These are phyloP conservation scores for Allium fistulosum DNA, from an alignment of 106 monocot genomes.

Conservation along the genomic window DNA sequence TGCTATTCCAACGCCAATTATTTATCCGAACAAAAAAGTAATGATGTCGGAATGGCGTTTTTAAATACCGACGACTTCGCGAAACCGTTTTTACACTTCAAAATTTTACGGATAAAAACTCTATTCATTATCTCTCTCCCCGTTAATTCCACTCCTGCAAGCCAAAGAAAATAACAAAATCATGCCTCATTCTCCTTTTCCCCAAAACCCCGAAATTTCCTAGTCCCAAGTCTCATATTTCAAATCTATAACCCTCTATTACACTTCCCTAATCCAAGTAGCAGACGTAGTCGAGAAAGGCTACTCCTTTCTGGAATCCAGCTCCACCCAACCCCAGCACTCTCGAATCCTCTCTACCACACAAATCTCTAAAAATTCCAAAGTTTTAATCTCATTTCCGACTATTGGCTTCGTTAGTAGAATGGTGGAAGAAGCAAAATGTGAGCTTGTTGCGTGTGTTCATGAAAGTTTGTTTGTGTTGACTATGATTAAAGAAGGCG, in stretches of 20 bases:
- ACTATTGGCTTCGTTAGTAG: slow-evolving; percentile 10
- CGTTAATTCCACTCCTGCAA: too few relatives aligned
- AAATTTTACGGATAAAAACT: too few relatives aligned
- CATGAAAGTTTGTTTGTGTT: slow-evolving; percentile 16
- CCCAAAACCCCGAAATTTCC: background rate
- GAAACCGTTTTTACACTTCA: too few relatives aligned
- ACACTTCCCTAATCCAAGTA: slow-evolving; percentile 1
- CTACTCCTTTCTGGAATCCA: slow-evolving; percentile 11
- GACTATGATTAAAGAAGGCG: slow-evolving; percentile 13
- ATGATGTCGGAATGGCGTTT: too few relatives aligned
- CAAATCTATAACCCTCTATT: background rate
- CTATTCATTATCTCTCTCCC: too few relatives aligned
- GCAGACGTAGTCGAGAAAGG: slow-evolving; percentile 9
- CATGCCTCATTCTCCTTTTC: background rate
- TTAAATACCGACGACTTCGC: too few relatives aligned
- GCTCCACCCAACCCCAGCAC: background rate
- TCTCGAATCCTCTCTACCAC: slow-evolving; percentile 3
- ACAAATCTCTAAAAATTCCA: background rate
- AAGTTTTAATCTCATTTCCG: slow-evolving; percentile 10
- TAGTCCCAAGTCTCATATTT: too few relatives aligned
- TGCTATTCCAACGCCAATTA: too few relatives aligned
- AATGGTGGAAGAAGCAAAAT: background rate
- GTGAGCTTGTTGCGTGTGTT: slow-evolving; percentile 2
- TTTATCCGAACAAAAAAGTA: too few relatives aligned
- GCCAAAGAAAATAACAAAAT: too few relatives aligned